A percentile compares a stretch with the other conserved stretches of the same genome.
Conservation (phyloP, 192 early-diverging fungal genomes). For the Chytriomyces sp. region DNA sequence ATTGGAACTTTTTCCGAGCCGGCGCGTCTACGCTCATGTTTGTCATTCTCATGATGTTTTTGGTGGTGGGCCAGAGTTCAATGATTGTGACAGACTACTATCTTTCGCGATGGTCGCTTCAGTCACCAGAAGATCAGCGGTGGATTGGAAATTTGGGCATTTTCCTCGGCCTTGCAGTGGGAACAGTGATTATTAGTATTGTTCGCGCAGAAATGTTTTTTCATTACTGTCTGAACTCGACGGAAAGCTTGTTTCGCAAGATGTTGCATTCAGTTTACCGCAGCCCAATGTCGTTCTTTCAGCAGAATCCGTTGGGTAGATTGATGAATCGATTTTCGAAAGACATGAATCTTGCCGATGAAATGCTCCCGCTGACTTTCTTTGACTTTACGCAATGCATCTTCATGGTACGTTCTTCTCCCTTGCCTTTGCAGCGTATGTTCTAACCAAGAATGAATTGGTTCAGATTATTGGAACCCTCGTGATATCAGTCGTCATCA, state of each 20-base stretch:
- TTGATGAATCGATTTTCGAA: constrained; percentile 63
- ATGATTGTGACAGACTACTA: constrained; percentile 56
- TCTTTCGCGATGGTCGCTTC: constrained; percentile 59
- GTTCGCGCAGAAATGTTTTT: constrained; percentile 61
- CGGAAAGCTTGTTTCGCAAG: constrained; percentile 41
- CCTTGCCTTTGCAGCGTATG: neutral
- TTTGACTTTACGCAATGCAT: constrained; percentile 66
- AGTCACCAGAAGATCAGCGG: constrained; percentile 43
- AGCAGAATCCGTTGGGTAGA: constrained; percentile 64
- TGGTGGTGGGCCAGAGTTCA: constrained; percentile 48
- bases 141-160: constrained; percentile 43
- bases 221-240: constrained; percentile 46
- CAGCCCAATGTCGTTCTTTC: constrained; percentile 65
- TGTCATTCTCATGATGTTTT: constrained; percentile 38
- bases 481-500: constrained; percentile 63
- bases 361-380: constrained; percentile 55
- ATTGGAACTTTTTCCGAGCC: constrained; percentile 48
- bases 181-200: constrained; percentile 54
- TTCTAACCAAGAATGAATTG: neutral
- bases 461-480: constrained; percentile 60
- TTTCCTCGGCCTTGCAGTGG: constrained; percentile 50
- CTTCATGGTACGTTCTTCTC: constrained; percentile 50
- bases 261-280: constrained; percentile 56
- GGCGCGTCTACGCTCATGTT: constrained; percentile 35
- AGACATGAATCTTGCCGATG: constrained; percentile 68